These are phyloP conservation scores for Colletotrichum navitas DNA, from an alignment of 2,329 filamentous ascomycete species.

Conservation along the genomic window DNA sequence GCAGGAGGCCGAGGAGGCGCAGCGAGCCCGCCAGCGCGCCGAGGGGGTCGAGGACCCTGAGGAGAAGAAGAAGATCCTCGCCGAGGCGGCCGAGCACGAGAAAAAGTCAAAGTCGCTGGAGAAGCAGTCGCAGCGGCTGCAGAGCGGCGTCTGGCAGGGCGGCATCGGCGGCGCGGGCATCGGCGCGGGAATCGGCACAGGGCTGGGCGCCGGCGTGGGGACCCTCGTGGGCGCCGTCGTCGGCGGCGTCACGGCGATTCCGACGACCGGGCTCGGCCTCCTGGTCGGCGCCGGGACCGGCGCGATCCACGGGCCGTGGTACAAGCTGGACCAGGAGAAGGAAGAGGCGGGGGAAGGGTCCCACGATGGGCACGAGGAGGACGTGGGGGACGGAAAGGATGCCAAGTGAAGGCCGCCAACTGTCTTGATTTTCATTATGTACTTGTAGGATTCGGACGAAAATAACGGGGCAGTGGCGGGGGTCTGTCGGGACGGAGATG, in stretches of 20 bases:
- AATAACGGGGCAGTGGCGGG: no score
- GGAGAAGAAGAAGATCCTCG: constrained; percentile 31
- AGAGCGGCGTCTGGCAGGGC: constrained; percentile 38
- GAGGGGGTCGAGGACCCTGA: constrained; percentile 28
- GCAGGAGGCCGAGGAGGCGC: constrained; percentile 15
- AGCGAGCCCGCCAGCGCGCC: constrained; percentile 20
- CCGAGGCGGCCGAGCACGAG: constrained; percentile 34
- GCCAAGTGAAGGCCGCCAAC: neutral
- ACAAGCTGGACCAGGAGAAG: constrained; percentile 21
- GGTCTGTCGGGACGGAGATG: no score
- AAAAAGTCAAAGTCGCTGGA: constrained; percentile 18
- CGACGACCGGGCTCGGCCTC: constrained; percentile 22
- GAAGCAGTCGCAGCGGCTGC: constrained; percentile 28
- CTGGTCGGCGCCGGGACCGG: constrained; percentile 29
- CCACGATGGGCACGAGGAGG: neutral
- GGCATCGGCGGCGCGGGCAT: constrained; percentile 35
- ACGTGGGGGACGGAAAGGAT: neutral
- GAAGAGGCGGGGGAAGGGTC: neutral
- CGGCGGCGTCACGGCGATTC: constrained; percentile 33
- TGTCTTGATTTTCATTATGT: neutral
- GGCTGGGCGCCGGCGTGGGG: constrained; percentile 30
- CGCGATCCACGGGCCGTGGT: constrained; percentile 37
- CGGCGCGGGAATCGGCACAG: constrained; percentile 28
- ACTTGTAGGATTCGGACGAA: neutral
- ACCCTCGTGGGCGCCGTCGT: constrained; percentile 27